Base-by-base conservation (phyloP, 2,329 filamentous ascomycete genomes). In the Venturia effusa region DNA sequence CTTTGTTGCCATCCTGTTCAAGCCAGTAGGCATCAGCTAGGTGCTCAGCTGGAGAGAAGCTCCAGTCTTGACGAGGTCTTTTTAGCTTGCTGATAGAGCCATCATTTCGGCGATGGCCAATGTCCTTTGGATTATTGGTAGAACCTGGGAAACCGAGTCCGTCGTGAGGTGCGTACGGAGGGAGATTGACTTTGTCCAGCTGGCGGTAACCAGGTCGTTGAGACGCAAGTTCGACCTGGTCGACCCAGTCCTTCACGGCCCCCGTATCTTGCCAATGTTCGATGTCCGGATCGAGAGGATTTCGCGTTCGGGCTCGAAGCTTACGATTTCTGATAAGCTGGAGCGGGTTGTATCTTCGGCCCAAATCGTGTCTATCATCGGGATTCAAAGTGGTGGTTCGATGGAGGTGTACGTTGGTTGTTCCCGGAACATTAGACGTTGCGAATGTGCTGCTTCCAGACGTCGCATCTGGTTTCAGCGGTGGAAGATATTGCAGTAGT, bases 311-410 rank as follows among this genome's bases (percentile, higher is more conserved):
- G 32, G 88, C 88, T 67, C 94, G 83, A 15, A 94, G 84, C 72
- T 92, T 93, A 59, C 93, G 84, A 71, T 99, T 97, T 24, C 94
- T 87, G 64, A 97, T 89, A 69, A 91, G 91, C 74, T 97, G 94
- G 30, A 99, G 77, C 4, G 93, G 94, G 72, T 99, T 96, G 73
- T 97, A 97, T 1, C 80, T 77, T 62, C 92, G 86, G 4, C 89
- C 88, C 8, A 87, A 74, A n/a, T 65, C 70, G 51, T 74, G 70
- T 66, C 73, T 73, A 66, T 69, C 73, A 67, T 69, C 74, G 34
- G 70, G 70, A 77, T 61, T 67, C 63, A 73, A 66, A 65, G 73
- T 62, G 69, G 78, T 71, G 64, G 69, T 73, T 6, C 43, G 30
- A 24, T 30, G 24, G 8, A 64, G 57, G 59, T 76, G 70, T 66